Evolutionary conservation across 352 stramenopile species (phyloP), one percentile per base, ranked within the genome.

Genomic region (Phytophthora boehmeriae): DNA sequence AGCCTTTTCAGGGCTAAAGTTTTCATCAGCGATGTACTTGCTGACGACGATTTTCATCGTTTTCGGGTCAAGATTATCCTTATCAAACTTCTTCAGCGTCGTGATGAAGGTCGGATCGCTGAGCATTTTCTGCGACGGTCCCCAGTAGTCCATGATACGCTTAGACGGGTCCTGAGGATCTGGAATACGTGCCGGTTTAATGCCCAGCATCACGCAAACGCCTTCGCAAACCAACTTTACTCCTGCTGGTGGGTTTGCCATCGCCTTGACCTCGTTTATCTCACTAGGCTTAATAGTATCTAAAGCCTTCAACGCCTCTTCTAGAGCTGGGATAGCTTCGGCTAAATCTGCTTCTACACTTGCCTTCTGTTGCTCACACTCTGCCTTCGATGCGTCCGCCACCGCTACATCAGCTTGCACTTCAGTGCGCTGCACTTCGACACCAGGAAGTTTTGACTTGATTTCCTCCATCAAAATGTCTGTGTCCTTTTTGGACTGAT

Each of bases 141-240:
- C 93, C 95, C 95, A 98, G 67, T 95, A 98, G 66, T 98, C 95
- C 86, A 97, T 95, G 52, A 98, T 97, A 16, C 90, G 81, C 54
- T 98, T 97, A 1, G 86, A 97, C 4, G 92, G 87, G 54, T 98
- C 93, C 39, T 76, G 66, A 0, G 87, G 87, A 59, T 98, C 95
- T 5, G 93, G 93, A 62, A 98, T 98, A 16, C 92, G 79, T 8
- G 85, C 79, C 8, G 94, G 84, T 60, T 98, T 98, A 58, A 98
- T 96, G 11, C 88, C 89, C 13, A 98, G 78, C 92, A 98, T 98
- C 32, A 98, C 90, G 51, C 95, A 98, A 13, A 98, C 90, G 27
- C 89, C 94, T 71, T 97, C 90, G 41, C 92, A 98, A 9, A 98
- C 94, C 8, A 98, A 65, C 64, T 97, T 97, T 11, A 98, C 93